Evolutionary conservation across 2,329 filamentous ascomycete genomes (phyloP), one percentile per base, ranked within the genome.

Genomic region (Monilinia laxa): DNA sequence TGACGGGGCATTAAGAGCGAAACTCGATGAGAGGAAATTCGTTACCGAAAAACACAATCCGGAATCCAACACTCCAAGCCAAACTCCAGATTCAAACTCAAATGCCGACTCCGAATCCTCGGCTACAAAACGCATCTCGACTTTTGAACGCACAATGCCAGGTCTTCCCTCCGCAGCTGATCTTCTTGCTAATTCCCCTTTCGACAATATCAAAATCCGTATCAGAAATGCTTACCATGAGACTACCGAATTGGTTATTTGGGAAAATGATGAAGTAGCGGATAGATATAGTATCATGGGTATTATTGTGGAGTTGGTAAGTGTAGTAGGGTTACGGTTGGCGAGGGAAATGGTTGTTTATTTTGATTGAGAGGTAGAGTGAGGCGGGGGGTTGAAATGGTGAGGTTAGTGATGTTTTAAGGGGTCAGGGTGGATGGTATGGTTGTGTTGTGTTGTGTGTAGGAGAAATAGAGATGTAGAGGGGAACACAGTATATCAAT

Each of bases 251-350:
- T 78, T 2, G 75, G 82, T 65, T 81, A 88, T 73, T 79, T 91
- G 90, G 90, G 79, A 85, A 0, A 74, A 78, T 1, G 81, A 84
- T 57, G 77, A 79, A 45, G 77, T 90, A 3, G 75, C 77, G 16
- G 80, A 87, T 59, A 76, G 79, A 23, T 76, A 78, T 6, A 81
- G 81, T 1, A 76, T 90, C 45, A 90, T 88, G 74, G 83, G 85
- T 0, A 81, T 83, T 47, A 82, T 93, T 67, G 89, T 86, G 1
- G 89, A 92, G 73, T 75, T 92, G 62, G 84, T 87, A 4, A 88
- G 89, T 4, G 84, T 85, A 14, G 76, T 92, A 55, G 90, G 90
- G 0, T 80, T 83, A 1, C 85, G 88, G 54, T 75, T 89, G 59
- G 80, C 86, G 55, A 45, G 14, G 45, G 45, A 38, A 4, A 60